These are phyloP conservation scores for Balamuthia mandrillaris DNA, from an alignment of 208 protist genomes.

Conservation along the genomic window DNA sequence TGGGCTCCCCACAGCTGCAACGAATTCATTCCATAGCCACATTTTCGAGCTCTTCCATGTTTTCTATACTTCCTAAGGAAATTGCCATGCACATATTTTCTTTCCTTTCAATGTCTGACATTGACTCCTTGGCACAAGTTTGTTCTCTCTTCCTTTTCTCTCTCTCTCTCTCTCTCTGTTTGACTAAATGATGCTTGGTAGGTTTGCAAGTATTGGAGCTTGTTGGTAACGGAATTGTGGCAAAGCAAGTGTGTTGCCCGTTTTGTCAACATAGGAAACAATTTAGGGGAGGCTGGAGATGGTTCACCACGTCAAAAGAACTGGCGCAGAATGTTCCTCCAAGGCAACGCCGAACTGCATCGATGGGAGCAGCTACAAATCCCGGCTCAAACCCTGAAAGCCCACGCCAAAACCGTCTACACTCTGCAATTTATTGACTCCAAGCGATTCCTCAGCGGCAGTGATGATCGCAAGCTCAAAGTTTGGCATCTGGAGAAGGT, in stretches of 20 bases:
- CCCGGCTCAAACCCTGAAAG: background rate
- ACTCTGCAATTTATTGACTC: background rate
- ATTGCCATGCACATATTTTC: background rate
- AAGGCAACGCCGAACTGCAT: background rate
- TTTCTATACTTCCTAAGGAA: background rate
- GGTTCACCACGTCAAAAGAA: no score
- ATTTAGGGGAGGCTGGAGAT: background rate
- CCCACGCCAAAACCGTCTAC: background rate
- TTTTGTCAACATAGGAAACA: background rate
- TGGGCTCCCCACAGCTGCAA: background rate
- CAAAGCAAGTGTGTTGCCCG: background rate
- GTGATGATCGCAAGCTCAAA: conserved; percentile 1
- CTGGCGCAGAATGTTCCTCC: background rate
- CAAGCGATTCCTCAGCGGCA: background rate
- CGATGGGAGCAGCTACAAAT: background rate
- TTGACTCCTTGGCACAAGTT: conserved; percentile 26
- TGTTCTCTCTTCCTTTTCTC: background rate
- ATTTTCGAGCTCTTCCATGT: background rate
- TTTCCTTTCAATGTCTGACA: background rate
- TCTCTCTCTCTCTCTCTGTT: background rate
- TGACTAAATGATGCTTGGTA: background rate
- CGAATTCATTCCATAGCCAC: background rate
- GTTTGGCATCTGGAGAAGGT: conserved; percentile 22
- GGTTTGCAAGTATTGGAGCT: background rate
- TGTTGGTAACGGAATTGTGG: background rate